phyloP scores from a whole-genome alignment of 139 green algal genomes.

The Eudorina sp. region DNA sequence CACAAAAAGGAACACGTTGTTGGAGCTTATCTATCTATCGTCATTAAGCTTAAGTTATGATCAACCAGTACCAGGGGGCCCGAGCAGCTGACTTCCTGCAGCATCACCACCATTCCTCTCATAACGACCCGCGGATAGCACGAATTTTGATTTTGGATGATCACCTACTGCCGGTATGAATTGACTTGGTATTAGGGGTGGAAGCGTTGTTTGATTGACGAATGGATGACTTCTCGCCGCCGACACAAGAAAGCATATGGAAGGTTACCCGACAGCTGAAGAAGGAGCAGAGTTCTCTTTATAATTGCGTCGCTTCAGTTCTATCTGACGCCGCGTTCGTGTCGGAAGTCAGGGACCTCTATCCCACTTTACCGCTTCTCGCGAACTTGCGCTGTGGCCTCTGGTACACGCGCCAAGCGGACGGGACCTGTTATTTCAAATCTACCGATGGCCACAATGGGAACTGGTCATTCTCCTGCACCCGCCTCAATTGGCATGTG shows the following conservation, averaged over 20 bases:
- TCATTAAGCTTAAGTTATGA: no score
- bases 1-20: no score
- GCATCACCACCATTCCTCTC: no score
- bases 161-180: no score
- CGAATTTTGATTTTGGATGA: no score
- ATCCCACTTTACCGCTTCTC: constrained; percentile 78
- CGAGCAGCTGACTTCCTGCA: no score
- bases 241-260: constrained; percentile 18
- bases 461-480: constrained; percentile 90
- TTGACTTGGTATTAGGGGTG: no score
- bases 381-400: constrained; percentile 93
- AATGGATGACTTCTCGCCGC: not conserved
- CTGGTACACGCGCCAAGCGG: constrained; percentile 78
- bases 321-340: constrained; percentile 85
- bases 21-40: no score
- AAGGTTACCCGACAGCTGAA: constrained; percentile 55
- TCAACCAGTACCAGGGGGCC: no score
- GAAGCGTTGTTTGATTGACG: no score
- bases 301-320: constrained; percentile 85
- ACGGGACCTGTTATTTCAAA: constrained; percentile 94
- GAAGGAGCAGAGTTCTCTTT: constrained; percentile 74
- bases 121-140: no score
- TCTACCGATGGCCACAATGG: constrained; percentile 93
- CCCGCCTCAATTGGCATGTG: constrained; percentile 91
- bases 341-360: constrained; percentile 67